Conservation (phyloP, 2,329 filamentous ascomycete species). For the Arthrobotrys musiformis region DNA sequence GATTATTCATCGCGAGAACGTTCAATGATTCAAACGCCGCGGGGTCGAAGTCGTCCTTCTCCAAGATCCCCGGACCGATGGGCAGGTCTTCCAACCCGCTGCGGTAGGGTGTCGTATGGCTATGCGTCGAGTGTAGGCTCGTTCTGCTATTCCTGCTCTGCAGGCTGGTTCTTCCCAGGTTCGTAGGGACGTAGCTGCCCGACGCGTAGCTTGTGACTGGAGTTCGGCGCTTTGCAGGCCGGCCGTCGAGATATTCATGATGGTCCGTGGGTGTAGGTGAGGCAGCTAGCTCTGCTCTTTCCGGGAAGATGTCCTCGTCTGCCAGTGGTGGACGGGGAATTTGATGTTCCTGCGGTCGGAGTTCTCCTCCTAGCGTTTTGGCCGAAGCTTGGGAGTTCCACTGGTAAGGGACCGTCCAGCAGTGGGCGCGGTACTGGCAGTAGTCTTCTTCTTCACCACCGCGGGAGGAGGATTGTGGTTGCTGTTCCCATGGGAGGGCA, state of each 20-base stretch:
- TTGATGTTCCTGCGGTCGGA: constrained; percentile 22
- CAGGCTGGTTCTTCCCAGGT: constrained; percentile 41
- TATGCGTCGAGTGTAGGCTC: constrained; percentile 48
- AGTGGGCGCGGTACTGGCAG: constrained; percentile 62
- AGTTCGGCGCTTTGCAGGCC: constrained; percentile 37
- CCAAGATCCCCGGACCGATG: constrained; percentile 48
- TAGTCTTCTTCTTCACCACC: constrained; percentile 48
- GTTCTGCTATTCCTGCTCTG: constrained; percentile 50
- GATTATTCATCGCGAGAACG: constrained; percentile 52
- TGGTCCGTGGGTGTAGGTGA: constrained; percentile 30
- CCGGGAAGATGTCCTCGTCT: constrained; percentile 48
- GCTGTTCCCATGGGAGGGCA: constrained; percentile 68
- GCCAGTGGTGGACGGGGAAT: constrained; percentile 9
- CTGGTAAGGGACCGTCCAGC: constrained; percentile 66
- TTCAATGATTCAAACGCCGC: constrained; percentile 51
- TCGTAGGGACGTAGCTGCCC: constrained; percentile 32
- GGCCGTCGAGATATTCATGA: constrained; percentile 46
- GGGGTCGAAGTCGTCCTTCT: constrained; percentile 53
- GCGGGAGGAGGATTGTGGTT: constrained; percentile 33
- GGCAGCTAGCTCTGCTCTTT: constrained; percentile 40
- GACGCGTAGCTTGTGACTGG: constrained; percentile 44
- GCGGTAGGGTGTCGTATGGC: constrained; percentile 33
- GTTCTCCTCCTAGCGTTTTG: constrained; percentile 25
- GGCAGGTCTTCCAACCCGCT: constrained; percentile 42
- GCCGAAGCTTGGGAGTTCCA: constrained; percentile 61